Base-by-base conservation (phyloP, 768 basidiomycete genomes). In the Cubamyces lactineus region DNA sequence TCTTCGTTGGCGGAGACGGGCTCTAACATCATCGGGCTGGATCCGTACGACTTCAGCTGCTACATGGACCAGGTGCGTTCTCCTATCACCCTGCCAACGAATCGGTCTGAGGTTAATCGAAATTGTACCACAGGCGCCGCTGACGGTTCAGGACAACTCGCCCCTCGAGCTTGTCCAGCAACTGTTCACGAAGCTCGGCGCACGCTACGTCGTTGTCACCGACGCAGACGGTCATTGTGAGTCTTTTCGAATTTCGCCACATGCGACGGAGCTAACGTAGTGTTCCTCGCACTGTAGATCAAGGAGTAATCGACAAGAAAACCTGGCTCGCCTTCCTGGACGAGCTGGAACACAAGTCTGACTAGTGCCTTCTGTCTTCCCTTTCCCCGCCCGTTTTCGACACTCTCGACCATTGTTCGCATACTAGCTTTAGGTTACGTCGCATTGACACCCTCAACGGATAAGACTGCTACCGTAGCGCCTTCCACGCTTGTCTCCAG, bases 241-340 rank as follows among this genome's bases (percentile, higher is more conserved):
- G 88, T 74, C 53, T 40, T 26, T 8, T 34, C 34, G 9, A 11
- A 24, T 19, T 51, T 42, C 46, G 34, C 16, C 48, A 51, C 56
- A 24, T 9, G 51, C 54, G 12, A 60, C 19, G 16, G 11, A 28
- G 3, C 60, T 26, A 59, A 46, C 1, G 52, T 8, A 15, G 17
- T 3, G 13, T 52, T 30, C 50, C 21, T 13, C 16, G 60, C 30
- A 24, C 24, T 56, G 13, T 69, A 94, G 92, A 95, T 70, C 86
- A 91, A 69, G 97, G 97, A 8, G 81, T 96, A 11, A 91, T 99
- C 57, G 89, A 94, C 73, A 98, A 98, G 81, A 96, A 96, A 76
- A 85, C 84, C 0, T 99, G 95, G 94, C 83, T 98, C 26, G 88
- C 84, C 7, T 96, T 96, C 76, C 77, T 98, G 40, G 85, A 80